phyloP scores from a whole-genome alignment of 208 protist species.

The Porcisia hertigi region DNA sequence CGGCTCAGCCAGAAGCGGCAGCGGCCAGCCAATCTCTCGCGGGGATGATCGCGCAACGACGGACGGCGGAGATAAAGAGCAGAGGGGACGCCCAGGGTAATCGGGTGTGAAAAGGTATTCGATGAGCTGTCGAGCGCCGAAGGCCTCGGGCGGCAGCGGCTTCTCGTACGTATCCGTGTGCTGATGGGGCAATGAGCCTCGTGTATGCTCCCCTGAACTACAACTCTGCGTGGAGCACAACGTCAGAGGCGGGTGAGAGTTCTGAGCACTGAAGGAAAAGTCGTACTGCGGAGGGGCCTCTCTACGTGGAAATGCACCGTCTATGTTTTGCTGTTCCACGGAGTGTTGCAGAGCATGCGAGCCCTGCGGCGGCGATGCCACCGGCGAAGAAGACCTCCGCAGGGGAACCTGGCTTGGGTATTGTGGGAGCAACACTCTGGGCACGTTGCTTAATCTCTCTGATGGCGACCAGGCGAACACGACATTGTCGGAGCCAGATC shows the following conservation, averaged over 20 bases:
- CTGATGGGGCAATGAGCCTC: constrained; percentile 1
- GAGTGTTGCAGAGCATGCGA: background rate
- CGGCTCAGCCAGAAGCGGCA: constrained; percentile 48
- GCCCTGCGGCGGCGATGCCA: background rate
- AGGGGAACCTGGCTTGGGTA: background rate
- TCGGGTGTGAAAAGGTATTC: constrained; percentile 38
- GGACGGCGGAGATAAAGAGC: constrained; percentile 32
- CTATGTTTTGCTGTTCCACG: background rate
- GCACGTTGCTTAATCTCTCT: background rate
- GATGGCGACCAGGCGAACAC: constrained; percentile 3
- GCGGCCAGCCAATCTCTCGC: constrained; percentile 41
- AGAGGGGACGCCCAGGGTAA: constrained; percentile 20
- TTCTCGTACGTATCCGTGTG: constrained; percentile 39
- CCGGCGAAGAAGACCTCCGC: background rate
- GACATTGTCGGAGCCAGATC: constrained; percentile 11
- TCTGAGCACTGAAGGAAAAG: constrained; percentile 1
- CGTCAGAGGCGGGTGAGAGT: no score
- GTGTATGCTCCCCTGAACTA: constrained; percentile 2
- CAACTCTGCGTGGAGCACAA: constrained; percentile 11
- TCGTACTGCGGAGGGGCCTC: constrained; percentile 7
- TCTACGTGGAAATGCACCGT: no score
- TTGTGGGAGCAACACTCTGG: background rate
- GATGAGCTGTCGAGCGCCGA: constrained; percentile 48
- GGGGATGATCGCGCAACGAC: constrained; percentile 20
- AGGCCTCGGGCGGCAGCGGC: constrained; percentile 36